These are phyloP conservation scores for Tardiomyces digboiensis DNA, from an alignment of 1,139 yeast species.

Conservation along the genomic window DNA sequence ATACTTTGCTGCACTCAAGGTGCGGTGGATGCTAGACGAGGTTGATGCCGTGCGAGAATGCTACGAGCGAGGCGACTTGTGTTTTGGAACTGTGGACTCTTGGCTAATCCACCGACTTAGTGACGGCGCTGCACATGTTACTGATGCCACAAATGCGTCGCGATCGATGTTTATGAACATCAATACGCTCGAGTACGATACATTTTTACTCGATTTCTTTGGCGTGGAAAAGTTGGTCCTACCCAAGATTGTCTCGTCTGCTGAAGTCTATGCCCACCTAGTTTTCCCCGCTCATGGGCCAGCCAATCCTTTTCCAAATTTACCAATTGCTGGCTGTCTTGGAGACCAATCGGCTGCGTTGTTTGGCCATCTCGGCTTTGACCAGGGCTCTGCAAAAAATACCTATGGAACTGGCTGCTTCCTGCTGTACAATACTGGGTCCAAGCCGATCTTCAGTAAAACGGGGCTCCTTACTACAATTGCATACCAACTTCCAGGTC, in stretches of 20 bases:
- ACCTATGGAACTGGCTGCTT: conserved; percentile 98
- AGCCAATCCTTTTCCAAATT: conserved; percentile 32
- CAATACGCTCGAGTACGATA: conserved; percentile 67
- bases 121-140: conserved; percentile 43
- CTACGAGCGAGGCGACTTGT: conserved; percentile 66
- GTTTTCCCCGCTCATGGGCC: conserved; percentile 15
- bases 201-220: conserved; percentile 63
- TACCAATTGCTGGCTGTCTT: conserved; percentile 82
- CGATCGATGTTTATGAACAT: conserved; percentile 89
- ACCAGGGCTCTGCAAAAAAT: conserved; percentile 83
- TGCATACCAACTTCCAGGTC: conserved; percentile 79
- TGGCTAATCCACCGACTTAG: conserved; percentile 90
- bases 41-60: conserved; percentile 57
- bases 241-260: conserved; percentile 75
- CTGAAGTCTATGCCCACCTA: conserved; percentile 65
- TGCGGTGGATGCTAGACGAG: conserved; percentile 85
- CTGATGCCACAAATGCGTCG: conserved; percentile 89
- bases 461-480: conserved; percentile 86
- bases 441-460: conserved; percentile 41
- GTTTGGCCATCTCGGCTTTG: conserved; percentile 85
- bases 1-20: conserved; percentile 85
- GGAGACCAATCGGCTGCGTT: conserved; percentile 95
- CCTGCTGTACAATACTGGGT: conserved; percentile 81
- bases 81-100: conserved; percentile 93
- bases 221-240: conserved; percentile 60